A percentile compares a stretch with the other conserved stretches of the same genome.
phyloP scores from a whole-genome alignment of 1,284 basidiomycete genomes.

The Cryptococcus sp. region DNA sequence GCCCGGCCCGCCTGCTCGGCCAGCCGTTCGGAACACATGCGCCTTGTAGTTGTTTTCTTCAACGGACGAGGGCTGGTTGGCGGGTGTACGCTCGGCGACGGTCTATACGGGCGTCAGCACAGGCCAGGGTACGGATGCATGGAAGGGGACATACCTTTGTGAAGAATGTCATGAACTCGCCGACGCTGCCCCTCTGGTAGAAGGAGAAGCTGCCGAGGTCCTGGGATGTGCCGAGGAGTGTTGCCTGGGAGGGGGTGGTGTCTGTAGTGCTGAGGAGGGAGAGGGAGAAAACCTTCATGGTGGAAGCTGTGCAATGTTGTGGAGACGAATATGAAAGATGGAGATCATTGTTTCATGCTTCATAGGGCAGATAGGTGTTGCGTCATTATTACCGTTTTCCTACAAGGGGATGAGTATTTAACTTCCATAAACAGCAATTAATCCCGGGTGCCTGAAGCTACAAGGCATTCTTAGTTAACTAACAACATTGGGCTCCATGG shows the following conservation, averaged over 20 bases:
- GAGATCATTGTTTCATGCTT: not conserved
- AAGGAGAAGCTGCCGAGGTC: slow-evolving; percentile 92
- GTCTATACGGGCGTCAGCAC: slow-evolving; percentile 55
- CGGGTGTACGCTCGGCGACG: slow-evolving; percentile 82
- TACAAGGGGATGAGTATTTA: too few relatives aligned
- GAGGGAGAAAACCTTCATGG: slow-evolving; percentile 56
- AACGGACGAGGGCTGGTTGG: slow-evolving; percentile 85
- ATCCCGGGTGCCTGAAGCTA: too few relatives aligned
- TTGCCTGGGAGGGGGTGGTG: slow-evolving; percentile 51
- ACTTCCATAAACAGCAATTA: too few relatives aligned
- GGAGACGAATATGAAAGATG: not conserved
- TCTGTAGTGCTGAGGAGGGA: slow-evolving; percentile 52
- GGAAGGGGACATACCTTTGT: slow-evolving; percentile 54
- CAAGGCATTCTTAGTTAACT: too few relatives aligned
- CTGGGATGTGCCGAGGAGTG: slow-evolving; percentile 67
- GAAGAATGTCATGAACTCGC: slow-evolving; percentile 88
- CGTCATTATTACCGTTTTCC: not conserved
- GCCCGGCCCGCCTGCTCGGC: slow-evolving; percentile 36
- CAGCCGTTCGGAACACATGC: slow-evolving; percentile 68
- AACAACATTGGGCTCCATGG: not conserved
- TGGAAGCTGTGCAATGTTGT: slow-evolving; percentile 7
- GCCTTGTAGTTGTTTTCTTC: slow-evolving; percentile 94
- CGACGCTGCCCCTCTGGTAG: slow-evolving; percentile 80
- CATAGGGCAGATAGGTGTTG: not conserved
- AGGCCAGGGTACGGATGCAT: not conserved